Evolutionary conservation across 352 stramenopile genomes (phyloP).

Genomic region (Globisporangium solare): DNA sequence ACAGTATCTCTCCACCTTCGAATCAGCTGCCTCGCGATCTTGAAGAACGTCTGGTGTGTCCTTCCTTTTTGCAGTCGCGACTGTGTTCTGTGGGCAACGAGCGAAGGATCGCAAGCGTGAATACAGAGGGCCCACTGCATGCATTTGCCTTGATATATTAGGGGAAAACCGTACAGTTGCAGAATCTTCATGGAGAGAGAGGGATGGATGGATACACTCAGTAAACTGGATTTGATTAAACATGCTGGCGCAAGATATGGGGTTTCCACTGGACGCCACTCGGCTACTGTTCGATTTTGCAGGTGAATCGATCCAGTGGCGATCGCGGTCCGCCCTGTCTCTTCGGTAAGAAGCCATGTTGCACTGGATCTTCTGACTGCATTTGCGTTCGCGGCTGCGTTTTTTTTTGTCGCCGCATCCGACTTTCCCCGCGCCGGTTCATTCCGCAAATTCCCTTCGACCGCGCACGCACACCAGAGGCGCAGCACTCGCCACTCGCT

Average conservation of each 20-base stretch:
- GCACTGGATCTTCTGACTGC: too few relatives aligned
- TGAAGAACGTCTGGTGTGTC: too few relatives aligned
- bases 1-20: too few relatives aligned
- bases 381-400: background rate
- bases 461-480: background rate
- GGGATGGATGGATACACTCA: background rate
- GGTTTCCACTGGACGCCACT: slow-evolving; percentile 1
- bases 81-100: too few relatives aligned
- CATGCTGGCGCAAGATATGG: slow-evolving; percentile 4
- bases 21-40: too few relatives aligned
- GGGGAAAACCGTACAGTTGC: too few relatives aligned
- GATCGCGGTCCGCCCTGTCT: slow-evolving; percentile 1
- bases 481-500: background rate
- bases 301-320: background rate
- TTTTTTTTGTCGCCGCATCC: background rate
- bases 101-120: too few relatives aligned
- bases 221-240: background rate
- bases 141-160: too few relatives aligned
- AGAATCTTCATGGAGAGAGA: background rate
- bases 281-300: background rate
- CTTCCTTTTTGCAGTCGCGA: too few relatives aligned
- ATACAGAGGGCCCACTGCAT: too few relatives aligned
- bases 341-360: background rate
- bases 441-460: slow-evolving; percentile 11
- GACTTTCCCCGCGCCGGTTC: background rate